Evolutionary conservation across 2,329 filamentous ascomycete genomes (phyloP).

Genomic region (Periconia sp.): DNA sequence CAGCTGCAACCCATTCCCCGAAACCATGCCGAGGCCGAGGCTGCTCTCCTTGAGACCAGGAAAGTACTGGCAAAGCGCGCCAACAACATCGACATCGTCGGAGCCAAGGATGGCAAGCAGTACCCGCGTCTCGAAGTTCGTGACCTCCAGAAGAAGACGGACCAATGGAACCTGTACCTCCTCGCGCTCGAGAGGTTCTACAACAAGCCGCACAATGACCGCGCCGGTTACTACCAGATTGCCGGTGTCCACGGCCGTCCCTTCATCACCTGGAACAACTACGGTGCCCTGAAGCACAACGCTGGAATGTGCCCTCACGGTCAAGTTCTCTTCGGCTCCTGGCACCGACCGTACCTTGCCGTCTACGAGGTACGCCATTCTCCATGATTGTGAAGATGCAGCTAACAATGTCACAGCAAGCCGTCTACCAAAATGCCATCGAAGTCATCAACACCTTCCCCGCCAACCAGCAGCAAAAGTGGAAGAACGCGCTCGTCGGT

Average conservation of each 20-base stretch:
- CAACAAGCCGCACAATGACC: conserved; percentile 66
- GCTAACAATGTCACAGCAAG: conserved; percentile 43
- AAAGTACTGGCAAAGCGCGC: conserved; percentile 30
- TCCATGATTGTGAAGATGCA: not conserved
- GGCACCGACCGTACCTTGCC: conserved; percentile 82
- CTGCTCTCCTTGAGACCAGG: conserved; percentile 31
- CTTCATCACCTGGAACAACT: conserved; percentile 62
- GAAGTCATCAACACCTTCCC: conserved; percentile 52
- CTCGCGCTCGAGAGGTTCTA: conserved; percentile 77
- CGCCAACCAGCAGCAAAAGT: conserved; percentile 43
- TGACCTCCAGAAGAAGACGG: conserved; percentile 64
- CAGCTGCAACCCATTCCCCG: no score
- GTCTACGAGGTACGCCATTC: conserved; percentile 59
- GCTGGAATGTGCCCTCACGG: conserved; percentile 78
- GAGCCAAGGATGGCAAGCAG: conserved; percentile 13
- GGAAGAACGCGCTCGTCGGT: conserved; percentile 46
- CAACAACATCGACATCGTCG: conserved; percentile 28
- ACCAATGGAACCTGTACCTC: conserved; percentile 78
- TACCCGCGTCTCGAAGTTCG: conserved; percentile 69
- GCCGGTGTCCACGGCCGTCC: conserved; percentile 83
- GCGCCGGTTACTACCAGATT: conserved; percentile 79
- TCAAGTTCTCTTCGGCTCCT: conserved; percentile 76
- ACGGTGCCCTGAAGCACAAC: conserved; percentile 53
- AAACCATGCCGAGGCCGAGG: conserved; percentile 32
- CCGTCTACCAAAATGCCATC: conserved; percentile 47